Conservation (phyloP, 805 yeast genomes). For the Kodamaea fukazawae region DNA sequence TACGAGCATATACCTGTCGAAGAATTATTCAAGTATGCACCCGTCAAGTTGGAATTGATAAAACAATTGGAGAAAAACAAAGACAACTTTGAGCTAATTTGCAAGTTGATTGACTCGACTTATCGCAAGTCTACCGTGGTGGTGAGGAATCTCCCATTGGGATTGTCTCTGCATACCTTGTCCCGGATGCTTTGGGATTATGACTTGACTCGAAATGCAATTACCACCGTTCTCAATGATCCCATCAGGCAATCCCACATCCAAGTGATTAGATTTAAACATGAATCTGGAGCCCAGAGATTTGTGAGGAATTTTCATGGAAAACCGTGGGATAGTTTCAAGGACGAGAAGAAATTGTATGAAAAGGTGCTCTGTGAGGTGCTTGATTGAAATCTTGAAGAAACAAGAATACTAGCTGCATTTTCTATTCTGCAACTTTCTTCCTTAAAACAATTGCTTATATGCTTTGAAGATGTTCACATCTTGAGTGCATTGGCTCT, state of each 20-base stretch:
- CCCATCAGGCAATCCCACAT: slow-evolving; percentile 25
- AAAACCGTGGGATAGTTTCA: slow-evolving; percentile 33
- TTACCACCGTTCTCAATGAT: slow-evolving; percentile 25
- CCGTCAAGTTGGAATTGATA: slow-evolving; percentile 3
- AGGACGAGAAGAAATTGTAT: slow-evolving; percentile 29
- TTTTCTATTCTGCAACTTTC: no score
- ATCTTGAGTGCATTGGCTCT: no score
- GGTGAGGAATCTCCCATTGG: slow-evolving; percentile 48
- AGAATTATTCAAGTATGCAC: slow-evolving; percentile 7
- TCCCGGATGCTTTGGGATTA: slow-evolving; percentile 49
- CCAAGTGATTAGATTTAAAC: slow-evolving; percentile 44
- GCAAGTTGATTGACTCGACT: slow-evolving; percentile 16
- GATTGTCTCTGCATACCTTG: slow-evolving; percentile 36
- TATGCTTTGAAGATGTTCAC: no score
- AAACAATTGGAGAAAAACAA: slow-evolving; percentile 13
- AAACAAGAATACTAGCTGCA: no score
- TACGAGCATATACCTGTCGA: slow-evolving; percentile 5
- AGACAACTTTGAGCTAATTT: slow-evolving; percentile 3
- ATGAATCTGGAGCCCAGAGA: slow-evolving; percentile 43
- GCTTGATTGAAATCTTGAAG: slow-evolving; percentile 13
- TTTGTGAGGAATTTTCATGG: slow-evolving; percentile 58
- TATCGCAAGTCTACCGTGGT: slow-evolving; percentile 29
- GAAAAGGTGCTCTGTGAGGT: slow-evolving; percentile 40
- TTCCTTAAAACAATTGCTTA: no score
- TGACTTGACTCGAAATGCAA: slow-evolving; percentile 31